Base-by-base conservation (phyloP, 768 basidiomycete genomes). In the Clathrus columnatus region DNA sequence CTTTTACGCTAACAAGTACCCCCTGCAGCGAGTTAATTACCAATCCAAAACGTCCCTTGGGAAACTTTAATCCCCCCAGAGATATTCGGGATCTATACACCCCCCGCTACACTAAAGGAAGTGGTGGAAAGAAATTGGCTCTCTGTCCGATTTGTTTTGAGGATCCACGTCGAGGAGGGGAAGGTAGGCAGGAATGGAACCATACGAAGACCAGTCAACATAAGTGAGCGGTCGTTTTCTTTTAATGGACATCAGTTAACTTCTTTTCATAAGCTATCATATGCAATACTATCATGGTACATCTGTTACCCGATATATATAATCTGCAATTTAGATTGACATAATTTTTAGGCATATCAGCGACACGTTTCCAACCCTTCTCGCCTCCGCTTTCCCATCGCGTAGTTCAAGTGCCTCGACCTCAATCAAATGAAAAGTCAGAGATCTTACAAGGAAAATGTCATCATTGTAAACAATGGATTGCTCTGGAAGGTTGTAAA, bases 261-360 rank as follows among this genome's bases (percentile, higher is more conserved):
- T 28, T 50, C n/a, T 32, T 32, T 27, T 52, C 1, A 2, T 11
- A 28, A 90, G 87, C 65, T 90, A 90, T 61, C 88, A 91, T 63
- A 80, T 91, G 82, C 87, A 89, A 62, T 87, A 87, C 58, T 74
- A 77, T 2, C 87, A 90, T 63, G 87, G 87, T 87, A 70, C 3
- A 70, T 62, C 14, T 28, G 11, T 29, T 5, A 55, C 27, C 17
- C 20, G n/a, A 36, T 36, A 24, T 10, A 48, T 10, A 18, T 11
- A 32, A 21, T 10, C 20, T 52, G 14, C 2, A 32, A 17, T 14
- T 32, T 46, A 16, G 26, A 47, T 20, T 18, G 11, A 20, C 46
- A 47, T 20, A 24, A n/a, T 21, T 43, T 58, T 50, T 56, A 88
- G 87, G 88, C 5, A 82, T 91, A 29, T 87, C 84, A 0, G 80